Base-by-base conservation (phyloP, 495 filamentous ascomycete species). In the Neurospora tetrasperma region DNA sequence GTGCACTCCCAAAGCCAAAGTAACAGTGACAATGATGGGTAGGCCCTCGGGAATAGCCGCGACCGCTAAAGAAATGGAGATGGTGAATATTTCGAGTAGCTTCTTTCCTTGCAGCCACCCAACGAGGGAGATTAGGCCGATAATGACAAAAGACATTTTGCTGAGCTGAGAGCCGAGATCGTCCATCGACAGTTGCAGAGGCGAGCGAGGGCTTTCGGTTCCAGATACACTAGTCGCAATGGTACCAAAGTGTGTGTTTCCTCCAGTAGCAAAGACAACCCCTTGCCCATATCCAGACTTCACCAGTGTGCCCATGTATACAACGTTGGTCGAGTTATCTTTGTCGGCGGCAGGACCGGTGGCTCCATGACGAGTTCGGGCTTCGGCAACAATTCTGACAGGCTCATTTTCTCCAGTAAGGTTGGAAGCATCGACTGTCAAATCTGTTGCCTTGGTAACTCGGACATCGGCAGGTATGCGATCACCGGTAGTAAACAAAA, bases 21-120 rank as follows among this genome's bases (percentile, higher is more conserved):
- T 98, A 31, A 98, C 96, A 0, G 96, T 98, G 35, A 99, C 96
- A 78, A 98, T 98, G 76, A 98, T 98, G 9, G 96, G 96, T 20
- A 99, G 86, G 12, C 96, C 96, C 84, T 99, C 96, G 0, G 96
- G 96, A 79, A 99, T 99, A 31, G 96, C 96, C 11, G 96, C 96
- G 18, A 99, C 96, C 14, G 96, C 96, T 41, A 99, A 88, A 9
- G 95, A 98, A 46, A 99, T 96, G 27, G 94, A 96, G 79, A 98
- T 97, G 41, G 95, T 96, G 80, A 99, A 98, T 84, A 99, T 96
- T 68, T 98, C 96, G 35, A 99, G 86, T 41, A 97, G 84, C 74
- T 90, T 89, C 79, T 94, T 92, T 20, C 95, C 96, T 77, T 98
- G 93, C 75, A 94, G 86, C 73, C 97, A 87, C 6, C 96, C 96